phyloP scores from a whole-genome alignment of 2,329 filamentous ascomycete genomes.

The Trichophyton verrucosum region DNA sequence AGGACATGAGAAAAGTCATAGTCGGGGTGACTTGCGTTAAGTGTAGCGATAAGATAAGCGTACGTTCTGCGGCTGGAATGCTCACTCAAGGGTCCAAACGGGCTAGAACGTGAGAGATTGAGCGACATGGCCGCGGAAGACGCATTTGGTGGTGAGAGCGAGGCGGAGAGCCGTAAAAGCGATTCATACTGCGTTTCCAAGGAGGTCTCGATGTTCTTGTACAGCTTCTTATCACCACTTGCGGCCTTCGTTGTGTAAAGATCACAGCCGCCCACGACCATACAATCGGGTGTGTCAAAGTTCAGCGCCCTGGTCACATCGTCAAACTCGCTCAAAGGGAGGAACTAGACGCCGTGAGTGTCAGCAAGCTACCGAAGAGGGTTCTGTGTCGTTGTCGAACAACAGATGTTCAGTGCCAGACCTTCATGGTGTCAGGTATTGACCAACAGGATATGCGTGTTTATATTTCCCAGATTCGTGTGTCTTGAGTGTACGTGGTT shows the following conservation, averaged over 20 bases:
- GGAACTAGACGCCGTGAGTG: slow-evolving; percentile 49
- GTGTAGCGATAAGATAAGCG: slow-evolving; percentile 87
- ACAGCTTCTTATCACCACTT: slow-evolving; percentile 89
- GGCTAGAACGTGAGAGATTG: slow-evolving; percentile 73
- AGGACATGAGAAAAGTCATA: slow-evolving; percentile 95
- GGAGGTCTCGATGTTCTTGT: slow-evolving; percentile 86
- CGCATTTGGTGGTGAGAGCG: slow-evolving; percentile 70
- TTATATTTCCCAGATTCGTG: not conserved
- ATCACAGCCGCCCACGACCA: slow-evolving; percentile 86
- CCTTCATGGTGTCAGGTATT: slow-evolving; percentile 1
- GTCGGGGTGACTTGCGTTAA: slow-evolving; percentile 90
- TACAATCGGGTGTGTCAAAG: slow-evolving; percentile 86
- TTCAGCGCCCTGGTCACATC: slow-evolving; percentile 85
- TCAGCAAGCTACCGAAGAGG: not conserved
- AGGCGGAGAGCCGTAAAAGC: slow-evolving; percentile 71
- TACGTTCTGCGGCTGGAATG: slow-evolving; percentile 82
- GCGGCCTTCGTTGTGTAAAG: slow-evolving; percentile 96
- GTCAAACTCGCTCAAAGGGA: slow-evolving; percentile 83
- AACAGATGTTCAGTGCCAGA: not conserved
- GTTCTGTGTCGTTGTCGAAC: not conserved
- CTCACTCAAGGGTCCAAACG: slow-evolving; percentile 82
- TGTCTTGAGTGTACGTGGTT: not conserved
- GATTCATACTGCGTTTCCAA: slow-evolving; percentile 86
- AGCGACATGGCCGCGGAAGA: slow-evolving; percentile 53
- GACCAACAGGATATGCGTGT: not conserved